Evolutionary conservation across 139 green algal species (phyloP), one percentile per base, ranked within the genome.

Genomic region (Chlorella sorokiniana): DNA sequence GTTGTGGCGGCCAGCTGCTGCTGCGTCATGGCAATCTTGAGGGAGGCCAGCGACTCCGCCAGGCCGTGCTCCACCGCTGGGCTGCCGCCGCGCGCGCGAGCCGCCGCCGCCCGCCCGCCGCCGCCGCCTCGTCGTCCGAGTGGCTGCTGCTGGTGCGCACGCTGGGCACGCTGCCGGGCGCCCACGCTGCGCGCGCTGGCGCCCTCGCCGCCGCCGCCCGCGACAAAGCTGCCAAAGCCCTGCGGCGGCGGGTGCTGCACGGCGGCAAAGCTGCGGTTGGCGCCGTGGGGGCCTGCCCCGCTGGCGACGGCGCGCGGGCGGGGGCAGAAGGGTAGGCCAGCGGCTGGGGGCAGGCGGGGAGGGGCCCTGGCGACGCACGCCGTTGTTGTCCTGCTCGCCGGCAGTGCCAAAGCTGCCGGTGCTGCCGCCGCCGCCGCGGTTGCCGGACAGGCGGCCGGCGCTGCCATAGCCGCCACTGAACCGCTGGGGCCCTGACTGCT

Each of bases 11-110:
- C 69, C 69, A 86, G 63, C 40, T 86, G 69, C 69, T 86, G 81
- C 71, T 86, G 81, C 0, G 81, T 86, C 51, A 86, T 61, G 16
- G 81, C 81, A 56, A 86, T 86, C 40, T 86, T 86, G 14, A 86
- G 69, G 14, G 81, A 79, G 59, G 81, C 81, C 56, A 86, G 76
- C 31, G 54, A 69, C 69, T 86, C 71, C 23, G 81, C 81, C 31
- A 86, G 69, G 68, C 77, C 81, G 18, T 73, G 67, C 23, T 40
- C 37, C 25, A 18, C 41, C 22, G 40, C 45, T 45, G 45, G 45
- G 18, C n/a, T 25, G 25, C 29, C 6, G 48, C 29, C n/a, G 51
- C 22, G 33, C 11, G 27, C 7, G 38, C 22, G n/a, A 62, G 18
- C 69, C 68, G 42, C 10, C 31, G 67, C 54, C 3, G 16, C 1